Evolutionary conservation across 371 early-diverging fungal genomes (phyloP), one percentile per base, ranked within the genome.

Genomic region (Zancudomyces culisetae): DNA sequence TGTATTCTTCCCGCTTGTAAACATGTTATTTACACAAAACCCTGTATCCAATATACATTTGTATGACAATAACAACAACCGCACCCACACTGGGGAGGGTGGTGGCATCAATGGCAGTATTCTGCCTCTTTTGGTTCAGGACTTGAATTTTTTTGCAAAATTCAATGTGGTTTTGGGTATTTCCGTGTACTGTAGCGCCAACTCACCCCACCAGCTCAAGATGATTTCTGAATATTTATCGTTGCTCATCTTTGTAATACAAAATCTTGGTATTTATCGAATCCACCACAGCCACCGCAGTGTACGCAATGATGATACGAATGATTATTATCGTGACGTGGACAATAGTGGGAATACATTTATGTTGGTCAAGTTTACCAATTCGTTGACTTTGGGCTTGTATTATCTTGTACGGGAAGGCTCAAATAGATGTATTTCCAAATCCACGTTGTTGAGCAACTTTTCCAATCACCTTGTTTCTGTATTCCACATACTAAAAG

Each of bases 141-240:
- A 49, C 23, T 20, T 49, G 3, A 35, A 3, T 4, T 22, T 35
- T 2, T 13, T 49, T 18, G 22, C 28, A 2, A 49, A 49, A 30
- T 4, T 27, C 10, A 22, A 29, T 21, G 15, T 22, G 8, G 30
- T 30, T 10, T 15, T 49, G 2, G 50, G 50, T 20, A 49, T 49
- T 27, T 12, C 30, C 22, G 10, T 49, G 22, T 30, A 49, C 39
- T 35, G 29, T 35, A 29, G 18, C 28, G 26, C 35, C 20, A 49
- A 49, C 28, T 49, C 50, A 12, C 50, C 50, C 12, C 50, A 49
- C 23, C n/a, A 35, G 39, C 10, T 49, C 19, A 49, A 49, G 21
- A 49, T 49, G 3, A 40, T 49, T 49, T 29, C 50, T 8, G 50
- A 49, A 20, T 49, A 49, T 49, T 27, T 49, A 23, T 18, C 13